Evolutionary conservation across 805 yeast species (phyloP).

Genomic region (Vanderwaltozyma polyspora): DNA sequence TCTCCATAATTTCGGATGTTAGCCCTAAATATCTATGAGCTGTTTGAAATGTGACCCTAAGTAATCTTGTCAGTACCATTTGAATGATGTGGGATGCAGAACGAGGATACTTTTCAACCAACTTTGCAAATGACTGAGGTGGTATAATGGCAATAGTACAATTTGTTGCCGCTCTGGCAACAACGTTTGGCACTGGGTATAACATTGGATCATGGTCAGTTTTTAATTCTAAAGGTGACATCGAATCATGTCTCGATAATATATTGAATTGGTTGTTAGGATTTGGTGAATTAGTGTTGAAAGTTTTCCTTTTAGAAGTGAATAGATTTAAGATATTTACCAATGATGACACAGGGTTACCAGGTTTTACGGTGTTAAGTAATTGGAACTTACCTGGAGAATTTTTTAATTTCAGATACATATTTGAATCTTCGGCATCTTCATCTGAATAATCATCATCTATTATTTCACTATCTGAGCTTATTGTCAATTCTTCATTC

Average conservation of each 20-base stretch:
- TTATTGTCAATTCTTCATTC: neutral
- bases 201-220: neutral
- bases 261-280: neutral
- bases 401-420: slow-evolving; percentile 16
- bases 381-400: slow-evolving; percentile 46
- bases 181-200: slow-evolving; percentile 30
- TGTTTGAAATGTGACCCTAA: slow-evolving; percentile 84
- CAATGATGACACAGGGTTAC: slow-evolving; percentile 76
- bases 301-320: slow-evolving; percentile 23
- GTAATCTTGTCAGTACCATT: slow-evolving; percentile 75
- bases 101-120: slow-evolving; percentile 67
- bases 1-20: slow-evolving; percentile 66
- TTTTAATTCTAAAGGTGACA: neutral
- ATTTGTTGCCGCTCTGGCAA: slow-evolving; percentile 63
- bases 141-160: slow-evolving; percentile 93
- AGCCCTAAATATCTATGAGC: slow-evolving; percentile 79
- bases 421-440: slow-evolving; percentile 28
- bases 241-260: neutral
- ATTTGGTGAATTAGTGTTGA: neutral
- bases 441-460: slow-evolving; percentile 25
- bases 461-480: slow-evolving; percentile 2
- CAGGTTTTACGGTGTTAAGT: slow-evolving; percentile 69
- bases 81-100: slow-evolving; percentile 92
- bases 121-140: slow-evolving; percentile 60
- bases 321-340: slow-evolving; percentile 71